Percentiles rank a stretch among this genome's conserved stretches.
Evolutionary conservation across 805 yeast species (phyloP).

Genomic region (Nadsonia fulvescens): DNA sequence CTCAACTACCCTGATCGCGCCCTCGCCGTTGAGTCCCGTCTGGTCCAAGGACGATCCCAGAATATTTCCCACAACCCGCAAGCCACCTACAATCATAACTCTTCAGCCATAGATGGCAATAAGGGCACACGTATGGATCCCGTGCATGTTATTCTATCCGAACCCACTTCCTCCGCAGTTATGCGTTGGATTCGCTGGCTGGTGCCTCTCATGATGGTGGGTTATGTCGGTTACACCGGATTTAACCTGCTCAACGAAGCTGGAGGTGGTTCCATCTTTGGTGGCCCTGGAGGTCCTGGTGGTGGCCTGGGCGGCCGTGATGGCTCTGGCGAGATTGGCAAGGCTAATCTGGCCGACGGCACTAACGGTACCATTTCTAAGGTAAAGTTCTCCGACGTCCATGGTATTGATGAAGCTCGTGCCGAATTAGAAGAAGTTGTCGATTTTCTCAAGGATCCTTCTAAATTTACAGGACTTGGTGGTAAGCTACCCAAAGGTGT

Average conservation of each 20-base stretch:
- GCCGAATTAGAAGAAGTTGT: constrained; percentile 95
- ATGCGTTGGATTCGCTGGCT: constrained; percentile 84
- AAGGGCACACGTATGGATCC: constrained; percentile 41
- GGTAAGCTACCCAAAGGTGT: constrained; percentile 98
- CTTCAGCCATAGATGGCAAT: too few relatives aligned
- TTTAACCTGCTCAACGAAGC: constrained; percentile 67
- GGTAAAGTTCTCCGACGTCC: constrained; percentile 81
- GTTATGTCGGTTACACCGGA: constrained; percentile 67
- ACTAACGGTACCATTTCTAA: constrained; percentile 70
- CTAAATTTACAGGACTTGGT: constrained; percentile 89
- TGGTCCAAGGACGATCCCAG: constrained; percentile 2
- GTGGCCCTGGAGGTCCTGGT: constrained; percentile 22
- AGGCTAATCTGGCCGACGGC: too few relatives aligned
- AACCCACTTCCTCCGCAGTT: constrained; percentile 57
- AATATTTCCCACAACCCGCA: constrained; percentile 1
- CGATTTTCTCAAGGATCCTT: constrained; percentile 91
- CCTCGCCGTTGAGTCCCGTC: constrained; percentile 27
- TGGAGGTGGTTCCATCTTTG: constrained; percentile 64
- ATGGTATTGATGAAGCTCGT: constrained; percentile 97
- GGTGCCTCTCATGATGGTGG: constrained; percentile 58
- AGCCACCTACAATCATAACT: too few relatives aligned
- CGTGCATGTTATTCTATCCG: constrained; percentile 83
- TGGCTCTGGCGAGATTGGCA: too few relatives aligned
- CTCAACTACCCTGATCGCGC: constrained; percentile 69
- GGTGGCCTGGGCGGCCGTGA: too few relatives aligned